Percentiles rank a stretch among this genome's conserved stretches.
Evolutionary conservation across 2,329 filamentous ascomycete genomes (phyloP).

Genomic region (Sporothrix variecibatus): DNA sequence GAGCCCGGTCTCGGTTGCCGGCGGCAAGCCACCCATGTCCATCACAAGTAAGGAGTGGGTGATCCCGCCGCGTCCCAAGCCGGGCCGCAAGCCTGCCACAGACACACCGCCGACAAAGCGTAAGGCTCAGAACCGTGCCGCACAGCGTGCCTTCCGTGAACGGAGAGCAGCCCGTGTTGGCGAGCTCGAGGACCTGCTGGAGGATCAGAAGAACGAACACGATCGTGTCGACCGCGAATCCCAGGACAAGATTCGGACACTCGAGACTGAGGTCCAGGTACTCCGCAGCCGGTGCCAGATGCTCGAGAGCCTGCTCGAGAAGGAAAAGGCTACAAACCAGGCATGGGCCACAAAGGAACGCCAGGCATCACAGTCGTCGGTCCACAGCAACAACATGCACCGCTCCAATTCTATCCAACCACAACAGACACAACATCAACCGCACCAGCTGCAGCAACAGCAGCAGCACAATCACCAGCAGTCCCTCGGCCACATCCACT

Average conservation of each 20-base stretch:
- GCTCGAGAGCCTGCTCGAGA: constrained; percentile 64
- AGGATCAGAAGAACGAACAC: constrained; percentile 59
- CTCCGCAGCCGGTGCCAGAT: constrained; percentile 63
- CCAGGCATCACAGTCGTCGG: constrained; percentile 26
- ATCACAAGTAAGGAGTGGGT: constrained; percentile 86
- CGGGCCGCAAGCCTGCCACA: constrained; percentile 89
- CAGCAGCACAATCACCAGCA: constrained; percentile 24
- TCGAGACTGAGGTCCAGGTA: constrained; percentile 68
- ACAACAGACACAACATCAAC: constrained; percentile 5
- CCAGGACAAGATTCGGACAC: constrained; percentile 56
- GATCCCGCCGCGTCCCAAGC: constrained; percentile 80
- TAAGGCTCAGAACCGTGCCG: constrained; percentile 90
- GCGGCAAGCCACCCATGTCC: constrained; percentile 48
- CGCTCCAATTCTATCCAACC: constrained; percentile 20
- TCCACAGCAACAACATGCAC: constrained; percentile 23
- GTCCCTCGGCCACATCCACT: constrained; percentile 25
- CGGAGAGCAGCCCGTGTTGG: constrained; percentile 81
- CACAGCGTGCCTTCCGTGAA: constrained; percentile 88
- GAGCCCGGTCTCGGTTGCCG: constrained; percentile 16
- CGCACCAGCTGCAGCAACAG: neutral
- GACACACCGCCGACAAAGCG: constrained; percentile 91
- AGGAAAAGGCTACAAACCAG: constrained; percentile 44
- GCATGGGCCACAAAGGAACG: constrained; percentile 27
- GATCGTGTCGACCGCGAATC: constrained; percentile 60
- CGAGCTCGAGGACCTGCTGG: constrained; percentile 68